Conservation (phyloP, 805 yeast genomes). For the Scheffersomyces lignosus region DNA sequence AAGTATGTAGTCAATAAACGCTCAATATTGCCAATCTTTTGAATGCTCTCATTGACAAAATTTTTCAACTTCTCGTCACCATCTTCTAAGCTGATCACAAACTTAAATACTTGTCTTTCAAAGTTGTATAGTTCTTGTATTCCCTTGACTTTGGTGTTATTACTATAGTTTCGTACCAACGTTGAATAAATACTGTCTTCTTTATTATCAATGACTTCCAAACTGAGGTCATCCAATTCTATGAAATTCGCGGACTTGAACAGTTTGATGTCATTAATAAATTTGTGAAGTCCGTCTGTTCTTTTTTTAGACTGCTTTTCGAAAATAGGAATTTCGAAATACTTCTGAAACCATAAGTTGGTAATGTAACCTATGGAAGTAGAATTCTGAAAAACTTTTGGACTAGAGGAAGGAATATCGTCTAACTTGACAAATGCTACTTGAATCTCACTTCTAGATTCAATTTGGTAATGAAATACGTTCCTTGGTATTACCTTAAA, state of each 20-base stretch:
- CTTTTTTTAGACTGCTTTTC: constrained; percentile 3
- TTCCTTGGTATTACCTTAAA: constrained; percentile 27
- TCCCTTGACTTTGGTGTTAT: constrained; percentile 13
- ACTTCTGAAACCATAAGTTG: constrained; percentile 21
- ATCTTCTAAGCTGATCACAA: constrained; percentile 11
- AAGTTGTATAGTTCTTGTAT: constrained; percentile 23
- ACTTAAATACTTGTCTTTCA: constrained; percentile 18
- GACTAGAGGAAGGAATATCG: constrained; percentile 2
- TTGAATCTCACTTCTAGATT: constrained; percentile 22
- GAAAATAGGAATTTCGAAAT: constrained; percentile 18
- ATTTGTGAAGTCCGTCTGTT: constrained; percentile 7
- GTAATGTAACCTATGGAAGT: constrained; percentile 26
- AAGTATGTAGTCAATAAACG: constrained; percentile 15
- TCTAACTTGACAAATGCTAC: constrained; percentile 24
- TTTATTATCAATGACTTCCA: neutral
- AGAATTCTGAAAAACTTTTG: neutral
- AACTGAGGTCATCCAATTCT: neutral
- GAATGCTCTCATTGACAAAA: constrained; percentile 3
- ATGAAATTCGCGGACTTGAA: constrained; percentile 14
- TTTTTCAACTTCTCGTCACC: constrained; percentile 1
- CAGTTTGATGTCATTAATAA: constrained; percentile 11
- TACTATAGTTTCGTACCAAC: constrained; percentile 14
- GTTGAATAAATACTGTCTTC: neutral
- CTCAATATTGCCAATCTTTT: constrained; percentile 22
- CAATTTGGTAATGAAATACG: constrained; percentile 25